Evolutionary conservation across 2,329 filamentous ascomycete genomes (phyloP).

Genomic region (Metarhizium guizhouense): DNA sequence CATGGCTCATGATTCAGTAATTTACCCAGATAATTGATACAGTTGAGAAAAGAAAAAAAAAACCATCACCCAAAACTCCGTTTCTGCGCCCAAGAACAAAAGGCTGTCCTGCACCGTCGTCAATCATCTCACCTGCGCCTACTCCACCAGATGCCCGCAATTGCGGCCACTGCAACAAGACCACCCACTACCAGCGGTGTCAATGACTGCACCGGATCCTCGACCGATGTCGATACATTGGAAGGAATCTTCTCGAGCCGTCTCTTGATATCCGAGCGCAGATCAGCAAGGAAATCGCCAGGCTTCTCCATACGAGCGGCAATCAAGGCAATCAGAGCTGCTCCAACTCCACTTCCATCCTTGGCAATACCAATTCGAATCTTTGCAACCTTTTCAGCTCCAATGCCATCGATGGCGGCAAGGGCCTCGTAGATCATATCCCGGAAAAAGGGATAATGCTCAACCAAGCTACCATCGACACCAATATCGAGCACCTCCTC

Average conservation of each 20-base stretch:
- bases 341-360: conserved; percentile 78
- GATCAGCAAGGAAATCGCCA: conserved; percentile 31
- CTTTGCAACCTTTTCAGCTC: conserved; percentile 67
- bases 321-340: conserved; percentile 86
- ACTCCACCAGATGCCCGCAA: conserved; percentile 29
- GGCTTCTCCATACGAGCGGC: conserved; percentile 59
- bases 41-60: neutral
- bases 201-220: conserved; percentile 21
- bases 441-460: conserved; percentile 91
- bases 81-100: conserved; percentile 2
- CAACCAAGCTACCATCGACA: conserved; percentile 88
- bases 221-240: conserved; percentile 17
- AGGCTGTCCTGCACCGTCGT: neutral
- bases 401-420: conserved; percentile 67
- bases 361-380: conserved; percentile 94
- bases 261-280: conserved; percentile 30
- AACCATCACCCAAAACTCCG: conserved; percentile 1
- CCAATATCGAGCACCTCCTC: conserved; percentile 79
- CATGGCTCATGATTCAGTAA: neutral
- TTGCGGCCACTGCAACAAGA: conserved; percentile 26
- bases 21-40: conserved; percentile 1
- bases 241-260: conserved; percentile 23
- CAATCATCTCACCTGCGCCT: conserved; percentile 13
- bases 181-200: conserved; percentile 24
- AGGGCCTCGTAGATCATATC: conserved; percentile 80